phyloP scores from a whole-genome alignment of 176 grass and related monocot genomes.

The Avena insularis region DNA sequence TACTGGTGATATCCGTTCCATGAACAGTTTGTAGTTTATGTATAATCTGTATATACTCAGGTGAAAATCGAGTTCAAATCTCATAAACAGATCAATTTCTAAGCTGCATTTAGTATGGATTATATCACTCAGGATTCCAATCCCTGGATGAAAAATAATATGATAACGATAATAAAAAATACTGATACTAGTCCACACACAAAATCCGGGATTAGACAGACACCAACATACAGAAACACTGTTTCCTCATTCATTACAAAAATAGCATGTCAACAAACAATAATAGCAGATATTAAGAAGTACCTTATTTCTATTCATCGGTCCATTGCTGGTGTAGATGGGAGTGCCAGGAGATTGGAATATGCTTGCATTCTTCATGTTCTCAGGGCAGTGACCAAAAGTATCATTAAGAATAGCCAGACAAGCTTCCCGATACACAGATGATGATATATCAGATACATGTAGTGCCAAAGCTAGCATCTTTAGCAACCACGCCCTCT shows the following conservation, averaged over 20 bases:
- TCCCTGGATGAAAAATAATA: neutral
- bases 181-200: neutral
- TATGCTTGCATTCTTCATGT: slow-evolving; percentile 42
- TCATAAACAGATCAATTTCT: slow-evolving; percentile 1
- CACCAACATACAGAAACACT: neutral
- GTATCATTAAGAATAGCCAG: slow-evolving; percentile 76
- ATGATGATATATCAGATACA: slow-evolving; percentile 80
- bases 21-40: neutral
- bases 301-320: slow-evolving; percentile 67
- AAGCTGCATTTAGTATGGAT: neutral
- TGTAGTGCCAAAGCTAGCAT: slow-evolving; percentile 89
- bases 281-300: slow-evolving; percentile 4
- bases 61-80: neutral
- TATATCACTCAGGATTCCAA: neutral
- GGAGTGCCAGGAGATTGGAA: slow-evolving; percentile 43
- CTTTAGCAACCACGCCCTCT: slow-evolving; percentile 97
- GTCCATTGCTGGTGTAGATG: slow-evolving; percentile 34
- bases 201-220: neutral
- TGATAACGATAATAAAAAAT: neutral
- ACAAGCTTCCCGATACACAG: slow-evolving; percentile 73
- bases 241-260: neutral
- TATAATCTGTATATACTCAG: neutral
- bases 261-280: neutral
- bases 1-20: neutral
- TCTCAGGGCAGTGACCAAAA: slow-evolving; percentile 60